Base-by-base conservation (phyloP, 768 basidiomycete genomes). In the Russula griseocarnosa region DNA sequence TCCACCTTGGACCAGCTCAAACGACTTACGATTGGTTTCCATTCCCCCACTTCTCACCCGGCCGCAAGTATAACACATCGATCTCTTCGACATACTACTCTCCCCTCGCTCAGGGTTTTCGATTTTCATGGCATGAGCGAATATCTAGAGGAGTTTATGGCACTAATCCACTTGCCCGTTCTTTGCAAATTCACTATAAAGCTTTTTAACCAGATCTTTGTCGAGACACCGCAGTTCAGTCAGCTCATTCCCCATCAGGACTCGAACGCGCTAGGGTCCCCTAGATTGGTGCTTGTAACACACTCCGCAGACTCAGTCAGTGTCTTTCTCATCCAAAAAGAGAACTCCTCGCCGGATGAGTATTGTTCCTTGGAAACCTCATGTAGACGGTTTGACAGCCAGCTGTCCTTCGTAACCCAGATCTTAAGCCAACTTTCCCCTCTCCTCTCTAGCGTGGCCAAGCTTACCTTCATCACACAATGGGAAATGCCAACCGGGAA, bases 331-430 rank as follows among this genome's bases (percentile, higher is more conserved):
- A 11, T 6, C 30, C 36, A 46, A 46, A 7, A 22, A 6, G 18
- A 42, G 40, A 20, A 42, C 3, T 36, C 34, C 16, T 40, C 42
- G 20, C 20, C 20, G 42, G 20, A 20, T 44, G 20, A 20, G 42
- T 8, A 44, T 44, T 49, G 47, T 10, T 49, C 6, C 14, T 24
- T 50, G 49, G 7, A 1, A 50, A 26, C 32, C 16, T 18, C 38
- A 0, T 58, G 62, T 50, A 36, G 9, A 42, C 40, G n/a, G 18
- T 32, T 53, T 18, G 56, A 63, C 28, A 38, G 62, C 56, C 56
- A 58, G 26, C 32, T 63, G 8, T 63, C 62, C 10, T 52, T 34
- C 6, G 26, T 34, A 9, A 36, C 63, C 26, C 63, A 63, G 36
- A 32, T 63, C 34, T 11, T 18, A 7, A 59, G 4, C 20, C 58